Conservation (phyloP, 2,329 filamentous ascomycete species). For the Colletotrichum ledebouriae region DNA sequence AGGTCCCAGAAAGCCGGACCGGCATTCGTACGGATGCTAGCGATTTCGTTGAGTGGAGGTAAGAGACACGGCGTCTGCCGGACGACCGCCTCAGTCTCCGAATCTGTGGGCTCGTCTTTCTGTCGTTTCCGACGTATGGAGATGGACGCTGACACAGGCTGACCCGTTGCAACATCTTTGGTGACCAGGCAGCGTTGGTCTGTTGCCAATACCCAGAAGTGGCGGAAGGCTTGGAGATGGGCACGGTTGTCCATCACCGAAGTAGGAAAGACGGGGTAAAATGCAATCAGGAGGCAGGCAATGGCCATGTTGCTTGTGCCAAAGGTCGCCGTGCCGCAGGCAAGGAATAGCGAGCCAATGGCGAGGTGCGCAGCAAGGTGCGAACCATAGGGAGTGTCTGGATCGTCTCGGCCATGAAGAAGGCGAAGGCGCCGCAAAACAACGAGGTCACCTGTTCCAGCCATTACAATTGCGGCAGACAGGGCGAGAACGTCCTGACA, state of each 20-base stretch:
- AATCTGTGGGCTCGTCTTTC: conserved; percentile 45
- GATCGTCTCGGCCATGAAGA: conserved; percentile 87
- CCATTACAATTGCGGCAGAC: conserved; percentile 90
- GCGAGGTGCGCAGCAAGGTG: conserved; percentile 94
- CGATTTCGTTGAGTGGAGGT: conserved; percentile 75
- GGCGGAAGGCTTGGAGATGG: conserved; percentile 94
- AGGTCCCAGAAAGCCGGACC: conserved; percentile 84
- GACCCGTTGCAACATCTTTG: conserved; percentile 86
- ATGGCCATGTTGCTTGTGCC: conserved; percentile 89
- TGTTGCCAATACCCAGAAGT: conserved; percentile 95
- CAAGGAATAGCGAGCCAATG: conserved; percentile 90
- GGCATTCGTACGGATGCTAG: conserved; percentile 70
- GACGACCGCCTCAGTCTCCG: conserved; percentile 47
- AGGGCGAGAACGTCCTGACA: conserved; percentile 91
- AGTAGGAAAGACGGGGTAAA: conserved; percentile 93
- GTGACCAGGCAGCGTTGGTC: conserved; percentile 91
- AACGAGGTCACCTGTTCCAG: conserved; percentile 89
- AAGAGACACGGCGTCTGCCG: conserved; percentile 71
- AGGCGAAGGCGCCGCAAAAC: conserved; percentile 88
- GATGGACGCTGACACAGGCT: conserved; percentile 81
- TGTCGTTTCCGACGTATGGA: conserved; percentile 70
- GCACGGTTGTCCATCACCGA: conserved; percentile 93
- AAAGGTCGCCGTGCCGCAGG: conserved; percentile 92
- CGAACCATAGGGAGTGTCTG: conserved; percentile 90
- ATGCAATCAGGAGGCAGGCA: conserved; percentile 87